Evolutionary conservation across 177 flowering plant genomes (phyloP).

Genomic region (Vitis hybrid): DNA sequence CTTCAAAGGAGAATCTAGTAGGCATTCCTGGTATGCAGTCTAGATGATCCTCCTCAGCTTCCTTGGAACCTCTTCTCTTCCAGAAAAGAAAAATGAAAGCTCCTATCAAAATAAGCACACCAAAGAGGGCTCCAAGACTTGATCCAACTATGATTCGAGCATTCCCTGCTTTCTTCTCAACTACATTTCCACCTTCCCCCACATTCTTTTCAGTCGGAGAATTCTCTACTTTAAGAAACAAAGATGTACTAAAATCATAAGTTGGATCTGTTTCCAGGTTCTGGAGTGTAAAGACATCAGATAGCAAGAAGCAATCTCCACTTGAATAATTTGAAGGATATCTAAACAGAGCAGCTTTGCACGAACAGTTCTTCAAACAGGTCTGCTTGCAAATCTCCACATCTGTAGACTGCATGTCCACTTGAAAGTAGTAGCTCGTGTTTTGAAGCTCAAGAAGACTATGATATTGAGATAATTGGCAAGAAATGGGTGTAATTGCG

Average conservation of each 20-base stretch:
- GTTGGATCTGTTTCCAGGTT: too few species aligned
- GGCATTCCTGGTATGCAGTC: slow-evolving; percentile 6
- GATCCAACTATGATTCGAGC: too few species aligned
- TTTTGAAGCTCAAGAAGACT: not conserved
- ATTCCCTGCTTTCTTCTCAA: too few species aligned
- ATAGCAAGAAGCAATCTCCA: slow-evolving; percentile 8
- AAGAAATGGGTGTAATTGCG: not conserved
- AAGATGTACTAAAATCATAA: too few species aligned
- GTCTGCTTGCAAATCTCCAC: slow-evolving; percentile 4
- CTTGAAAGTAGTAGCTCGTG: not conserved
- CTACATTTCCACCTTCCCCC: too few species aligned
- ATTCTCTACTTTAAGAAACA: too few species aligned
- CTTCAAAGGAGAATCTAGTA: not conserved
- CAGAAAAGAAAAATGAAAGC: too few species aligned
- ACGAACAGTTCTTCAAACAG: slow-evolving; percentile 10
- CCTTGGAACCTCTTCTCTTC: too few species aligned
- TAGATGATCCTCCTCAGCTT: too few species aligned
- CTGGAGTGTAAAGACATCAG: not conserved
- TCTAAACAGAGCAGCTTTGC: slow-evolving; percentile 13
- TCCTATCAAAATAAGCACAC: too few species aligned
- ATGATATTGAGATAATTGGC: not conserved
- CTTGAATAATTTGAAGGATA: not conserved
- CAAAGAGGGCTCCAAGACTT: too few species aligned
- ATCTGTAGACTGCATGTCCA: not conserved
- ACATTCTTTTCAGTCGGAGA: too few species aligned